These are phyloP conservation scores for Sporobolomyces pararoseus DNA, from an alignment of 768 basidiomycete species.

Conservation along the genomic window DNA sequence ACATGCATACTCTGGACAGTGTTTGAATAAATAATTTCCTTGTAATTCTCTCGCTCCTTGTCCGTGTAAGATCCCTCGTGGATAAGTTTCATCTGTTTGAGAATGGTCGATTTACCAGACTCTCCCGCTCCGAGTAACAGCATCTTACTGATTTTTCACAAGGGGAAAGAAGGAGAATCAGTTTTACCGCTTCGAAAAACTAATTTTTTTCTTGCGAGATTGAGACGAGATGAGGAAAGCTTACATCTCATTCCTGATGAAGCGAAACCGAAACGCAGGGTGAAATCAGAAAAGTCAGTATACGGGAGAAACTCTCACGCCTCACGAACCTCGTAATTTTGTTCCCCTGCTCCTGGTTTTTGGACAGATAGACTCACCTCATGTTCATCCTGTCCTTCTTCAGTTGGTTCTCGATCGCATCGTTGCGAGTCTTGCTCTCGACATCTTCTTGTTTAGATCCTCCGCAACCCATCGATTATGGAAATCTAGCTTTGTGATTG, in stretches of 20 bases:
- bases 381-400: constrained; percentile 75
- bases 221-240: no score
- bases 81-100: constrained; percentile 97
- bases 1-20: constrained; percentile 91
- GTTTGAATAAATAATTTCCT: constrained; percentile 91
- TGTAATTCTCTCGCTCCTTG: constrained; percentile 84
- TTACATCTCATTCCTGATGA: constrained; percentile 75
- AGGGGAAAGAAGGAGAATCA: no score
- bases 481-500: not conserved
- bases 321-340: no score
- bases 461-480: constrained; percentile 45
- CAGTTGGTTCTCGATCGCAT: constrained; percentile 89
- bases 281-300: not conserved
- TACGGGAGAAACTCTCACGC: no score
- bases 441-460: constrained; percentile 45
- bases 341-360: not conserved
- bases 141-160: constrained; percentile 67
- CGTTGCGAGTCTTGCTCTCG: constrained; percentile 57
- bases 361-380: constrained; percentile 24
- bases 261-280: not conserved
- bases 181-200: no score
- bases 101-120: constrained; percentile 91
- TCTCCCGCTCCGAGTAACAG: constrained; percentile 90
- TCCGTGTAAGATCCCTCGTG: constrained; percentile 85
- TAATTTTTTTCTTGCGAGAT: no score